Evolutionary conservation across 2,329 filamentous ascomycete species (phyloP), one percentile per base, ranked within the genome.

Genomic region (Gaeumannomyces sp.): DNA sequence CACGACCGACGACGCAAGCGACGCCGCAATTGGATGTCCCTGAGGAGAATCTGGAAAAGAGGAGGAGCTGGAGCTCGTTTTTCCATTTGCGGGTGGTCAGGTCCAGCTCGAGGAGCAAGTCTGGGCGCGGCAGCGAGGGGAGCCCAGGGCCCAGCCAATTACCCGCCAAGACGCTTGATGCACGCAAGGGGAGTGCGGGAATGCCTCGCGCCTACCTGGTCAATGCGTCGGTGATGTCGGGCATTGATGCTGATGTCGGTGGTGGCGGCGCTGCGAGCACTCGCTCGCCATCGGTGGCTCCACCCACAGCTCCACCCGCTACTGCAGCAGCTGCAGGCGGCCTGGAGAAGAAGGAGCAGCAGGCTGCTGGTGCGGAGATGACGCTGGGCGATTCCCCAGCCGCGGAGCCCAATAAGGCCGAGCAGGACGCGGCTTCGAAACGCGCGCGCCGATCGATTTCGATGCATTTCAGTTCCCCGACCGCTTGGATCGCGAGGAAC

Each of bases 401-500:
- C 13, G 28, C 61, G 38, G 38, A 63, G 35, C 53, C 61, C 38
- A 56, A 62, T 25, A 19, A 45, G n/a, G 38, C 75, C 1, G 71
- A 73, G 2, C 77, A 80, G 53, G 74, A 74, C 33, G 79, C 78
- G 1, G 78, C 79, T 2, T 76, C 79, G 10, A 81, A 79, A 69
- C 77, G 74, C 62, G 76, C 82, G 16, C 79, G 78, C 64, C 80
- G 83, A 66, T 87, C 86, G 22, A 76, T 85, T 31, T 88, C 86
- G 22, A 82, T 85, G 79, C 84, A 86, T 64, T 85, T 89, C 66
- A 79, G 79, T 66, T 83, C 85, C 1, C 80, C 85, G 22, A 78
- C 76, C 62, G 82, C 76, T 62, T 87, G 85, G 84, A 82, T 86
- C 67, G 76, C 83, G 45, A 83, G 77, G 72, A 78, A 81, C 11